These are phyloP conservation scores for Russula brevipes DNA, from an alignment of 768 basidiomycete species.

Conservation along the genomic window DNA sequence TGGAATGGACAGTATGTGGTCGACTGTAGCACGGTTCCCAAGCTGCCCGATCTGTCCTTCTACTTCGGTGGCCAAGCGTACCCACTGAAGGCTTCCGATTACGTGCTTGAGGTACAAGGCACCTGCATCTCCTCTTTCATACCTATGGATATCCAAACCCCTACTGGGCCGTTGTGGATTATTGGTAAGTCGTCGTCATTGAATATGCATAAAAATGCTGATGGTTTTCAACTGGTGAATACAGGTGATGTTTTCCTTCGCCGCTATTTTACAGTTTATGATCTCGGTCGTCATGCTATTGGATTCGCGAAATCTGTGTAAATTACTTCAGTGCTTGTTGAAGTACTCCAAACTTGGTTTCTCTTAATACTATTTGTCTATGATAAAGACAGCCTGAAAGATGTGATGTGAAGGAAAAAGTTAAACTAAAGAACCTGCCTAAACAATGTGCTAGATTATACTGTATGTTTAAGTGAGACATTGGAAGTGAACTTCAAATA, in stretches of 20 bases:
- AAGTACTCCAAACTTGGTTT: not conserved
- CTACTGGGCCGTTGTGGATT: conserved; percentile 75
- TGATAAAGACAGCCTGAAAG: no score
- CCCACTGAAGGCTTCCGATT: conserved; percentile 76
- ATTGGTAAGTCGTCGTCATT: conserved; percentile 52
- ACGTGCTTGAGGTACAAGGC: conserved; percentile 84
- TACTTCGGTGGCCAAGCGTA: conserved; percentile 77
- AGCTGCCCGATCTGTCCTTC: conserved; percentile 80
- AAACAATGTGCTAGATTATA: no score
- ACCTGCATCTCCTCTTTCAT: conserved; percentile 94
- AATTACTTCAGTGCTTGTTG: conserved; percentile 10
- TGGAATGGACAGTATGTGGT: conserved; percentile 97
- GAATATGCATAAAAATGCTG: not conserved
- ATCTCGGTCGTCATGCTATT: conserved; percentile 70
- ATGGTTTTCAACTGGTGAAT: not conserved
- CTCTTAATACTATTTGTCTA: no score
- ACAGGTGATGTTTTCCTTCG: conserved; percentile 87
- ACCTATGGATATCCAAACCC: conserved; percentile 83
- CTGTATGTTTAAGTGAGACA: no score
- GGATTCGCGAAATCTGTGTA: conserved; percentile 64
- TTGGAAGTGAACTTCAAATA: no score
- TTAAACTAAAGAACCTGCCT: no score
- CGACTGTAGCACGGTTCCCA: conserved; percentile 80
- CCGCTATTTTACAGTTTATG: conserved; percentile 89
- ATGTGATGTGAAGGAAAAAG: no score